phyloP scores from a whole-genome alignment of 208 protist genomes.

The Wallacemonas sp. region DNA sequence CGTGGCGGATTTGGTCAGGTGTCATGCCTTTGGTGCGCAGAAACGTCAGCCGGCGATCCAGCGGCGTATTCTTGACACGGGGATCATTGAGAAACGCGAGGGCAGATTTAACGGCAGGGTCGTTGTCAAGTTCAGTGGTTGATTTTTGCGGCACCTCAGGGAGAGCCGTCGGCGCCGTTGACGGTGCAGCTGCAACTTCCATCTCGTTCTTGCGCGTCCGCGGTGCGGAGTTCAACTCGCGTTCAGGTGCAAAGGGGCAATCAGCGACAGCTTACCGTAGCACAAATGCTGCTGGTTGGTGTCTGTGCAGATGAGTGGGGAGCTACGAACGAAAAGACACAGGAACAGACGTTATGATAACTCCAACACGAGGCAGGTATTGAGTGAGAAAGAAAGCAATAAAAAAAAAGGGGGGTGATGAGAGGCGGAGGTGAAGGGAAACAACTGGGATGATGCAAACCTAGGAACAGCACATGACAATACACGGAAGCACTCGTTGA shows the following conservation, averaged over 20 bases:
- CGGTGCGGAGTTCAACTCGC: no score
- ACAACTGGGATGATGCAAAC: no score
- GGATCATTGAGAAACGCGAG: slow-evolving; percentile 71
- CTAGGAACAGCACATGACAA: no score
- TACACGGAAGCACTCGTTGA: no score
- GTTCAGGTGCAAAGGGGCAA: no score
- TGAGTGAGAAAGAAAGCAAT: background rate
- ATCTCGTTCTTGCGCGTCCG: no score
- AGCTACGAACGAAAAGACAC: no score
- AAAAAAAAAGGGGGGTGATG: background rate
- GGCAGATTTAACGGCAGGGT: slow-evolving; percentile 40
- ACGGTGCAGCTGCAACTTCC: background rate
- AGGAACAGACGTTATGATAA: no score
- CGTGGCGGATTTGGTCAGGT: slow-evolving; percentile 58
- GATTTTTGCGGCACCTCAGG: slow-evolving; percentile 25
- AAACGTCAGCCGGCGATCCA: slow-evolving; percentile 70
- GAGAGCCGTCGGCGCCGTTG: slow-evolving; percentile 5
- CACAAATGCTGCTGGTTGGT: no score
- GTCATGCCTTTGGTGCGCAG: slow-evolving; percentile 74
- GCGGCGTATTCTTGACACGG: slow-evolving; percentile 46
- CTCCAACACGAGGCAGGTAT: no score
- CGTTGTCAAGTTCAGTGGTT: slow-evolving; percentile 18
- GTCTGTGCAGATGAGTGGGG: no score
- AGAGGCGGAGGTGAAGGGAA: no score
- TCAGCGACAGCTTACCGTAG: background rate